Conservation (phyloP, 2,329 filamentous ascomycete species). For the Colletotrichum scovillei region DNA sequence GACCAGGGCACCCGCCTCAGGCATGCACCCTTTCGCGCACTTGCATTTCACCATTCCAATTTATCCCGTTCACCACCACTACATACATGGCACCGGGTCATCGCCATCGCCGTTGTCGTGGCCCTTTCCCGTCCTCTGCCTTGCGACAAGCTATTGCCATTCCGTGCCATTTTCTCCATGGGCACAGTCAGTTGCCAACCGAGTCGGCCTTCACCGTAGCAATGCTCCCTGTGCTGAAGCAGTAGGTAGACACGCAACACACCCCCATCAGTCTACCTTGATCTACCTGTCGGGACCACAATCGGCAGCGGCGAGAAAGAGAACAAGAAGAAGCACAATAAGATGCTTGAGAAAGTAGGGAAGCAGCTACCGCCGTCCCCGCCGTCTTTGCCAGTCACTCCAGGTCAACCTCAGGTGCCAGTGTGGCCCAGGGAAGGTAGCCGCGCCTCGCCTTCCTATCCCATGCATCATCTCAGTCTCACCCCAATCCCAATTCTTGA, state of each 20-base stretch:
- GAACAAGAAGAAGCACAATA: not conserved
- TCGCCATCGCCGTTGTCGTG: not conserved
- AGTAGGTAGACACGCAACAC: not conserved
- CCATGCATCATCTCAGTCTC: not conserved
- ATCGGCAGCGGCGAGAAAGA: not conserved
- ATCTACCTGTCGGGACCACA: not conserved
- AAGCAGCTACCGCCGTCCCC: not conserved
- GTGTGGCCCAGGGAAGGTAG: not conserved
- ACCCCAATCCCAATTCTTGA: not conserved
- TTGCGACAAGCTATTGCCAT: not conserved
- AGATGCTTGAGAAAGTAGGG: not conserved
- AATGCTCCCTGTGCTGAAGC: not conserved
- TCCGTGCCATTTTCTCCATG: constrained; percentile 21
- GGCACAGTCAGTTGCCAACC: not conserved
- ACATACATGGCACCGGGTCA: not conserved
- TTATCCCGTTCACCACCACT: not conserved
- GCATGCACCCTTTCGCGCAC: not conserved
- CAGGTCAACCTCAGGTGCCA: not conserved
- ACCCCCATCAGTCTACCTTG: not conserved
- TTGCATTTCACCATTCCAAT: not conserved
- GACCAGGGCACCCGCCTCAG: not conserved
- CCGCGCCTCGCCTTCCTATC: not conserved
- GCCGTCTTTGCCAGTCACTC: not conserved
- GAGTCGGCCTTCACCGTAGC: not conserved
- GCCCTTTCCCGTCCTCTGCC: not conserved